Conservation (phyloP, 768 basidiomycete species). For the Leccinum truebloodii region DNA sequence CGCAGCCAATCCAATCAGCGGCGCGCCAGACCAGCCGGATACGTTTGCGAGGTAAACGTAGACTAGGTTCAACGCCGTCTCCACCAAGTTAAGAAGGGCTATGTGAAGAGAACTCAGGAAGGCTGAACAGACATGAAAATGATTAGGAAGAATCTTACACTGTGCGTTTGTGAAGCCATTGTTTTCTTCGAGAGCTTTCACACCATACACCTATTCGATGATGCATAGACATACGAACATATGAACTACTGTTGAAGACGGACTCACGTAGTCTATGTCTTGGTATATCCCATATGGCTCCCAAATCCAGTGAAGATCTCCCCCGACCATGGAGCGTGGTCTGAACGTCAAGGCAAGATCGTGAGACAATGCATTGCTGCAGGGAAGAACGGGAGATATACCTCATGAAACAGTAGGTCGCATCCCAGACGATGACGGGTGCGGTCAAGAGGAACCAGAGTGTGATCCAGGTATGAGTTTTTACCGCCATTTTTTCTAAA, state of each 20-base stretch:
- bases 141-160: slow-evolving; percentile 45
- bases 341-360: slow-evolving; percentile 36
- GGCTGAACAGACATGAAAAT: background rate
- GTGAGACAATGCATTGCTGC: background rate
- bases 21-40: slow-evolving; percentile 59
- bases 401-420: slow-evolving; percentile 79
- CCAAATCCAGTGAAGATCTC: slow-evolving; percentile 94
- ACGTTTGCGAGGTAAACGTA: slow-evolving; percentile 80
- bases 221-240: slow-evolving; percentile 37
- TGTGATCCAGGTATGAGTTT: slow-evolving; percentile 57
- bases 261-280: slow-evolving; percentile 49
- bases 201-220: slow-evolving; percentile 63
- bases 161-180: slow-evolving; percentile 88
- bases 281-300: slow-evolving; percentile 79
- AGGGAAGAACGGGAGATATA: slow-evolving; percentile 20
- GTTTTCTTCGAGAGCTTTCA: slow-evolving; percentile 58
- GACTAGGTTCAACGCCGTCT: slow-evolving; percentile 68
- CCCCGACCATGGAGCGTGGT: slow-evolving; percentile 83
- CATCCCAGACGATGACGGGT: slow-evolving; percentile 75
- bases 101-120: background rate
- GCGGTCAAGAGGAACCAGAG: slow-evolving; percentile 62
- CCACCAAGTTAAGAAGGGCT: slow-evolving; percentile 81
- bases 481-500: slow-evolving; percentile 44
- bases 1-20: slow-evolving; percentile 71
- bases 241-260: background rate